Base-by-base conservation (phyloP, 2,329 filamentous ascomycete genomes). In the Chaetomiaceae sp. region DNA sequence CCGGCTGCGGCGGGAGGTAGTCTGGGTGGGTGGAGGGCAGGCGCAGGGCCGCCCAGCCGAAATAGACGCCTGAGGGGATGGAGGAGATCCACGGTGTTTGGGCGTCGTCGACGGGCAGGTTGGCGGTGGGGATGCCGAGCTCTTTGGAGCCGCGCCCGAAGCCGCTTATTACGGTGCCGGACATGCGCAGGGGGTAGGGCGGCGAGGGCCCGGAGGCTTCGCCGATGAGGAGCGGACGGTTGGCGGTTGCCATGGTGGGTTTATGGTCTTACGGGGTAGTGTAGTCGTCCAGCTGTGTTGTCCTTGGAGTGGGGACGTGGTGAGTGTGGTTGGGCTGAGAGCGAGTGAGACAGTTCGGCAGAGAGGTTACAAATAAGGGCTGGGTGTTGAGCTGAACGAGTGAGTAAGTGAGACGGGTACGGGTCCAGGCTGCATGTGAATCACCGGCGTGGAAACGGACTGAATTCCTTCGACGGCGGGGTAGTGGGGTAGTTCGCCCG, bases 101-200 rank as follows among this genome's bases (percentile, higher is more conserved):
- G 58, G 79, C 60, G 44, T 75, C 38, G 65, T 85, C 83, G 41
- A 91, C 84, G 58, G 81, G 81, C 36, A 97, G 81, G 72, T 97
- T 98, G 63, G 93, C 93, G 2, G 93, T 97, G 2, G 93, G 93
- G 64, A 97, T 96, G 58, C 91, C 91, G 62, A 97, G 86, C 83
- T 96, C 90, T 72, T 89, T 94, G 60, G 88, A 95, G 14, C 93
- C 93, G 50, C 93, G 80, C 34, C 93, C 91, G 65, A 97, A 97
- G 27, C 93, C 93, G 59, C 87, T 85, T 60, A 96, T 89, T 19
- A 98, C 89, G 45, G 84, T 80, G 19, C 93, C 93, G 51, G 86
- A 83, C 69, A 97, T 83, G 56, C 76, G 79, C 58, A 95, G 75
- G 0, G 93, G 93, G 65, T 83, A 97, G 0, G 93, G 93, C 6